These are phyloP conservation scores for Picea engelmannii DNA, from an alignment of 83 land plant genomes.

Conservation along the genomic window DNA sequence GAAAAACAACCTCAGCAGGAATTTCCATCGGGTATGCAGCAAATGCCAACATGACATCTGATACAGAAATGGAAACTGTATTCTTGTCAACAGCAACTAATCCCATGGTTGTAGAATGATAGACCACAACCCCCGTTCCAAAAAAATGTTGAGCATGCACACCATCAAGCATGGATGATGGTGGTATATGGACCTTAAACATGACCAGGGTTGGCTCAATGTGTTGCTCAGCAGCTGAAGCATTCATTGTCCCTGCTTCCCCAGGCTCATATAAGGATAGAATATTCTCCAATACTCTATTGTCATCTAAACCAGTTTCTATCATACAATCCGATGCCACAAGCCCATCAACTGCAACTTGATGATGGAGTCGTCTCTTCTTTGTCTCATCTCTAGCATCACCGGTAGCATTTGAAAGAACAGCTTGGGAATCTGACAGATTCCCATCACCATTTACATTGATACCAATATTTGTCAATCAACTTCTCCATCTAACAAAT, in stretches of 20 bases:
- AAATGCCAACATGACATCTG: slow-evolving; percentile 53
- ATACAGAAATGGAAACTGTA: slow-evolving; percentile 45
- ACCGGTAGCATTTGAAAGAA: too few relatives aligned
- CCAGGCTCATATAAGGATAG: slow-evolving; percentile 3
- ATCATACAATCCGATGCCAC: too few relatives aligned
- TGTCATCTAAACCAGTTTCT: too few relatives aligned
- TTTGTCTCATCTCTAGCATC: too few relatives aligned
- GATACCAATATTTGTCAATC: too few relatives aligned
- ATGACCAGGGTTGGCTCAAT: slow-evolving; percentile 45
- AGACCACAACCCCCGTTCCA: slow-evolving; percentile 47
- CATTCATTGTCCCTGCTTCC: background rate
- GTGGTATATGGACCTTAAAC: slow-evolving; percentile 51
- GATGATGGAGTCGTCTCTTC: too few relatives aligned
- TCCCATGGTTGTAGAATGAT: slow-evolving; percentile 41
- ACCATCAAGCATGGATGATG: slow-evolving; percentile 41
- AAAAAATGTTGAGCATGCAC: slow-evolving; percentile 45
- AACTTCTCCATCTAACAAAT: too few relatives aligned
- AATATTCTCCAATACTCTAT: background rate
- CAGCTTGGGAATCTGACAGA: too few relatives aligned
- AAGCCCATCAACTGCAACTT: too few relatives aligned
- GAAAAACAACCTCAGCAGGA: slow-evolving; percentile 44
- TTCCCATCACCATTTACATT: background rate
- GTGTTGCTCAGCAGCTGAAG: slow-evolving; percentile 38
- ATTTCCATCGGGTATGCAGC: slow-evolving; percentile 51
- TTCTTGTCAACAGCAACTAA: slow-evolving; percentile 46